Evolutionary conservation across 176 grass and related monocot species (phyloP).

Genomic region (Avena eriantha): DNA sequence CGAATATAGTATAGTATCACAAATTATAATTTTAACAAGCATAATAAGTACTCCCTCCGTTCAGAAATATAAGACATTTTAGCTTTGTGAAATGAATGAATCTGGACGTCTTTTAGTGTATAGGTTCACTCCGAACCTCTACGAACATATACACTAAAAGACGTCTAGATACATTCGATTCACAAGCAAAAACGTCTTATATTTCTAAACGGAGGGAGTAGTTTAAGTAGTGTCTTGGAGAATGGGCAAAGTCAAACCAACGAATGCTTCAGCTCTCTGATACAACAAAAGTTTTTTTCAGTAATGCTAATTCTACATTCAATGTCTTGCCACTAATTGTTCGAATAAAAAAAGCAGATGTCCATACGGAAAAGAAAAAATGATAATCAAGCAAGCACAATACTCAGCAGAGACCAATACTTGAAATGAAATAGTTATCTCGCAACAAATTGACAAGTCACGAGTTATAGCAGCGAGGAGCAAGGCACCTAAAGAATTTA

Average conservation of each 20-base stretch:
- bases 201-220: no score
- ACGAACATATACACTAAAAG: no score
- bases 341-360: not conserved
- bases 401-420: not conserved
- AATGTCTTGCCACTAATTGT: not conserved
- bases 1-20: not conserved
- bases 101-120: no score
- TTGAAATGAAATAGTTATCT: constrained; percentile 30
- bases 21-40: not conserved
- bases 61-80: no score
- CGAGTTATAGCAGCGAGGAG: constrained; percentile 9
- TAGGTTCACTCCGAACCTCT: no score
- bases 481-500: not conserved
- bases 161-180: no score
- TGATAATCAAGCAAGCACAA: constrained; percentile 14
- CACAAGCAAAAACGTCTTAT: no score
- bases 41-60: no score
- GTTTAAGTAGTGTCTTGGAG: constrained; percentile 26
- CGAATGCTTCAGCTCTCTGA: not conserved
- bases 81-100: no score
- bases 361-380: constrained; percentile 9
- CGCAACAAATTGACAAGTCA: not conserved
- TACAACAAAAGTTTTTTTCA: constrained; percentile 3
- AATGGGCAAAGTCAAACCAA: not conserved
- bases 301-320: constrained; percentile 19